Conservation (phyloP, 805 yeast species). For the Sugiyamaella chiloensis region DNA sequence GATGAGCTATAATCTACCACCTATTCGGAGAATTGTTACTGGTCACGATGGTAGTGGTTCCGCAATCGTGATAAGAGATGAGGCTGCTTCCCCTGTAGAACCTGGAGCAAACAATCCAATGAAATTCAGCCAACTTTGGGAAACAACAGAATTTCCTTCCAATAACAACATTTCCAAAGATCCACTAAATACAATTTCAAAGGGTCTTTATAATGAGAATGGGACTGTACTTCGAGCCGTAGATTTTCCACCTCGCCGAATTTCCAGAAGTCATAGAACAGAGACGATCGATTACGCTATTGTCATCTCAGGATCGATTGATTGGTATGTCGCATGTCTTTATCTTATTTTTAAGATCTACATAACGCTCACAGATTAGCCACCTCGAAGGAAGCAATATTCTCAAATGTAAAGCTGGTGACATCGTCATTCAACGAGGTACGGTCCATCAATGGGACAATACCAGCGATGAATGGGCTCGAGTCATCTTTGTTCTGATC, state of each 20-base stretch:
- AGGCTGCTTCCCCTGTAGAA: neutral
- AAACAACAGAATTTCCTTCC: conserved; percentile 7
- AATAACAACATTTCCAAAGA: conserved; percentile 1
- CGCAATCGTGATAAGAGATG: conserved; percentile 1
- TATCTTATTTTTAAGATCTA: too few species aligned
- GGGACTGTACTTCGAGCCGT: conserved; percentile 5
- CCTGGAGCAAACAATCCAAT: neutral
- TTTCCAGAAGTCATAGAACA: neutral
- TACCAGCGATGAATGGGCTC: conserved; percentile 6
- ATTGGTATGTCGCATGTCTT: too few species aligned
- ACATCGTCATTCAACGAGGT: conserved; percentile 6
- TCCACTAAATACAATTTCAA: conserved; percentile 3
- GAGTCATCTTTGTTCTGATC: conserved; percentile 2
- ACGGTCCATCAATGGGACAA: conserved; percentile 7
- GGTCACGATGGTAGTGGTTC: conserved; percentile 2
- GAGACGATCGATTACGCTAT: conserved; percentile 5
- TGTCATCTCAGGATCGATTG: conserved; percentile 4
- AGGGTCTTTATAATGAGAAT: neutral
- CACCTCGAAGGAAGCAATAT: neutral
- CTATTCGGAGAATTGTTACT: neutral
- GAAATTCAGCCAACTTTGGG: neutral
- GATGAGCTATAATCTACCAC: too few species aligned
- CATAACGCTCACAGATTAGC: neutral
- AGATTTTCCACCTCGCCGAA: conserved; percentile 3
- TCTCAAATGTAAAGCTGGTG: conserved; percentile 6